phyloP scores from a whole-genome alignment of 1,139 yeast genomes.

The Geotrichum bryndzae region DNA sequence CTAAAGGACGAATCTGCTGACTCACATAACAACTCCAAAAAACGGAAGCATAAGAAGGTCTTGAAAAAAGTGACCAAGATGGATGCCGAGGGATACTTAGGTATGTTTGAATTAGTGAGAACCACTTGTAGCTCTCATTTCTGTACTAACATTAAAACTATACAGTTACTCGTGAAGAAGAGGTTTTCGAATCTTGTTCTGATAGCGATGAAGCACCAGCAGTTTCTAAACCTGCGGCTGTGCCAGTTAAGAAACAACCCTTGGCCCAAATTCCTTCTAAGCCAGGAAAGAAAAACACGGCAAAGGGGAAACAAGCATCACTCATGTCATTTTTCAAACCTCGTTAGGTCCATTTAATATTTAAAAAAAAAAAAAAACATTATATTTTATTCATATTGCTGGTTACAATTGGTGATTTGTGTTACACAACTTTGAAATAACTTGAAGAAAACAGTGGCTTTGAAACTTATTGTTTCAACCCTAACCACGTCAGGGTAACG shows the following conservation, averaged over 20 bases:
- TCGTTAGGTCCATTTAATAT: background rate
- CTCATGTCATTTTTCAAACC: constrained; percentile 15
- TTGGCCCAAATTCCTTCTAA: background rate
- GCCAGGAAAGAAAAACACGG: constrained; percentile 4
- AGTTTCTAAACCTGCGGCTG: background rate
- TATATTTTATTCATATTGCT: background rate
- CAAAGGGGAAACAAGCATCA: constrained; percentile 13
- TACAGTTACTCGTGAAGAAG: constrained; percentile 15
- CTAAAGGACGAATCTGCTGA: background rate
- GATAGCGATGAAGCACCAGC: constrained; percentile 10
- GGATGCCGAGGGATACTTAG: constrained; percentile 14
- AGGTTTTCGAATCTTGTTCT: constrained; percentile 16
- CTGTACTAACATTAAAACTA: background rate
- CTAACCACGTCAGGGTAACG: constrained; percentile 9
- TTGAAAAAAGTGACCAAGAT: constrained; percentile 12
- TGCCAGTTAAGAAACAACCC: background rate
- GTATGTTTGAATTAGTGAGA: constrained; percentile 8
- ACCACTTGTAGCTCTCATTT: background rate
- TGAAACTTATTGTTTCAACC: background rate
- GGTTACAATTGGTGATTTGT: background rate
- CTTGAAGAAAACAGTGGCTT: background rate
- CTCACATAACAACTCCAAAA: background rate
- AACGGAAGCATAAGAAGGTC: constrained; percentile 12
- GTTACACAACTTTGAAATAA: background rate
- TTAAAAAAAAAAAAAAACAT: background rate